Percentiles rank a stretch among this genome's conserved stretches.
phyloP scores from a whole-genome alignment of 768 basidiomycete species.

The Agrocybe pediades region DNA sequence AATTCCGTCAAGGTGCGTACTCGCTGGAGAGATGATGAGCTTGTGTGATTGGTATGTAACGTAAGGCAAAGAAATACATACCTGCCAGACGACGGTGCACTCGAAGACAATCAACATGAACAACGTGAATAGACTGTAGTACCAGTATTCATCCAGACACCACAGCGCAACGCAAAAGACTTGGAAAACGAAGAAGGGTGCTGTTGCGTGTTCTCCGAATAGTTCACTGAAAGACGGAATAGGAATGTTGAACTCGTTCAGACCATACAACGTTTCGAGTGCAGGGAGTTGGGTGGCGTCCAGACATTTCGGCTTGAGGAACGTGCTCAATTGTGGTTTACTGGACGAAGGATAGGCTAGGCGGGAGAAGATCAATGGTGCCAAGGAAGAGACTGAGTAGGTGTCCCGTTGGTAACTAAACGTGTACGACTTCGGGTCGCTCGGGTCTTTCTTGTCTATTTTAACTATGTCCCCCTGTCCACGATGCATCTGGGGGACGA shows the following conservation, averaged over 20 bases:
- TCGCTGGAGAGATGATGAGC: slow-evolving; percentile 52
- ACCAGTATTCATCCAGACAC: slow-evolving; percentile 99
- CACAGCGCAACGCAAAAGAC: slow-evolving; percentile 96
- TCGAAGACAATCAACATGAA: slow-evolving; percentile 99
- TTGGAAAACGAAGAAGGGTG: slow-evolving; percentile 99
- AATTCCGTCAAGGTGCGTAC: slow-evolving; percentile 92
- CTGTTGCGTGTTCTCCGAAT: slow-evolving; percentile 94
- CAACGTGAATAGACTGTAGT: slow-evolving; percentile 94
- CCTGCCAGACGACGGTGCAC: slow-evolving; percentile 99
- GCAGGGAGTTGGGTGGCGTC: slow-evolving; percentile 43
- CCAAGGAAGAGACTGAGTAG: slow-evolving; percentile 66
- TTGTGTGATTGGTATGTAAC: background rate
- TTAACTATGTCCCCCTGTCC: slow-evolving; percentile 90
- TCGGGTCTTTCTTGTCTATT: slow-evolving; percentile 60
- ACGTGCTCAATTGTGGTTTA: slow-evolving; percentile 67
- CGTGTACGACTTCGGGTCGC: slow-evolving; percentile 66
- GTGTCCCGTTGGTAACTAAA: slow-evolving; percentile 97
- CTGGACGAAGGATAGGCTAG: slow-evolving; percentile 88
- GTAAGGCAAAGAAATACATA: slow-evolving; percentile 33
- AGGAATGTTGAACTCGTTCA: slow-evolving; percentile 96
- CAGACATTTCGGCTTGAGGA: slow-evolving; percentile 62
- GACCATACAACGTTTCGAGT: slow-evolving; percentile 74
- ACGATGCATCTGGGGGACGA: slow-evolving; percentile 78
- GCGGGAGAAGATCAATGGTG: slow-evolving; percentile 67
- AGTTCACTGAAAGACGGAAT: slow-evolving; percentile 92